Evolutionary conservation across 768 basidiomycete genomes (phyloP), one percentile per base, ranked within the genome.

Genomic region (Crucibulum laeve): DNA sequence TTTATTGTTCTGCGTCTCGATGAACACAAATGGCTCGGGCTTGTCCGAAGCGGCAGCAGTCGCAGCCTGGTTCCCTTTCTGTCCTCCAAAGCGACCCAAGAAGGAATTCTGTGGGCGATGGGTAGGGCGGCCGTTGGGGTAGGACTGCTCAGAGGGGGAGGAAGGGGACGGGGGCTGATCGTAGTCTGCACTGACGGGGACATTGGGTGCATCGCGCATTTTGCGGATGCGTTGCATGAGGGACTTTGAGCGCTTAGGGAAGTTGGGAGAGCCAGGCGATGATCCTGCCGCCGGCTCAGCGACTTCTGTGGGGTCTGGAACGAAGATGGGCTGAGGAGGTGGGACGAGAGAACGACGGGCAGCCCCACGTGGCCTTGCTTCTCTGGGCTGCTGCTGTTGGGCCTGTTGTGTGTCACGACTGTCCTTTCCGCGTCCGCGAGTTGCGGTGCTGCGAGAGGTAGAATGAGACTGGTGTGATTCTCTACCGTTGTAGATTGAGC

Each of bases 211-310:
- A 54, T 91, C 89, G 25, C 89, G 82, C 87, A 91, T 91, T 64
- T 82, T 87, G 46, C 87, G 81, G 58, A 93, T 87, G 43, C 90
- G 85, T 36, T 91, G 85, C 78, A 92, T 91, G 50, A 93, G 67
- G 11, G 87, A 90, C 63, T 82, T 90, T 52, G 78, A 79, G 22
- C 90, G 84, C 60, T 84, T 86, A 6, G 84, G 78, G 26, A 67
- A 65, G 25, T 63, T 69, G n/a, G 72, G 67, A 14, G 71, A 66
- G 18, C 60, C 54, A 18, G 67, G 58, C 17, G 74, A 71, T 5
- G 77, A 70, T 4, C 69, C 70, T 13, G 63, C 57, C 6, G 60
- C 45, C 45, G 72, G 47, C 40, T 73, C 60, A 45, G 65, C 54
- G 44, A 63, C 54, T 26, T 69, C 64, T 47, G 64, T 49, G 22